Base-by-base conservation (phyloP, 768 basidiomycete species). In the Jaapia argillacea region DNA sequence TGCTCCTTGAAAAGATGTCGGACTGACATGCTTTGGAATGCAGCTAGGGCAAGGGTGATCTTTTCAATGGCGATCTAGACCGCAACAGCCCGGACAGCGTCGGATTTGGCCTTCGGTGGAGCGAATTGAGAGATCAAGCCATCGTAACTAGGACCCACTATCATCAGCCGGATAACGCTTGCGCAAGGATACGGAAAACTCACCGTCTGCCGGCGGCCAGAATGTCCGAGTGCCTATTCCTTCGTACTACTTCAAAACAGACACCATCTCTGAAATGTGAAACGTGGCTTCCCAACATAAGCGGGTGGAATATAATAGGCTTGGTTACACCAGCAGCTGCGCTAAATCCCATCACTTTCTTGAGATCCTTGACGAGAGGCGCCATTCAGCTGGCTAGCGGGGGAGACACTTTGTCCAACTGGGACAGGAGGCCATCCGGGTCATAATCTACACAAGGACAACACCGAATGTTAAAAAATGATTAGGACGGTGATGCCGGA, bases 201-300 rank as follows among this genome's bases (percentile, higher is more conserved):
- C 44, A 86, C 86, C 87, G 71, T 52, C 88, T 88, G 43, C 85
- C 88, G n/a, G 74, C 76, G 24, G 86, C 88, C 16, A 91, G 71
- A 5, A 87, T 69, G 44, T 89, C 86, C 2, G 66, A 62, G 16
- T 70, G 71, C 55, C 81, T 87, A 50, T 68, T 75, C 41, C 73
- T 75, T 45, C 76, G 69, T 7, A 80, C 77, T 1, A 89, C 77
- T 52, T 89, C 86, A 40, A 92, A 69, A 37, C 86, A 67, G 24
- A 90, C 66, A 0, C 89, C 89, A 39, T 81, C 74, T 27, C 75
- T 77, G 66, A 87, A 86, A 52, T 80, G 69, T 1, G 65, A 57
- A 47, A 75, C 75, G 48, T 82, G 80, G 44, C 65, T 70, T 10
- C 77, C 76, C 21, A 86, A 66, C 79, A 88, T 84, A 22, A 89